Base-by-base conservation (phyloP, 23 red algal genomes). In the Cyanidiococcus yangmingshanensis region DNA sequence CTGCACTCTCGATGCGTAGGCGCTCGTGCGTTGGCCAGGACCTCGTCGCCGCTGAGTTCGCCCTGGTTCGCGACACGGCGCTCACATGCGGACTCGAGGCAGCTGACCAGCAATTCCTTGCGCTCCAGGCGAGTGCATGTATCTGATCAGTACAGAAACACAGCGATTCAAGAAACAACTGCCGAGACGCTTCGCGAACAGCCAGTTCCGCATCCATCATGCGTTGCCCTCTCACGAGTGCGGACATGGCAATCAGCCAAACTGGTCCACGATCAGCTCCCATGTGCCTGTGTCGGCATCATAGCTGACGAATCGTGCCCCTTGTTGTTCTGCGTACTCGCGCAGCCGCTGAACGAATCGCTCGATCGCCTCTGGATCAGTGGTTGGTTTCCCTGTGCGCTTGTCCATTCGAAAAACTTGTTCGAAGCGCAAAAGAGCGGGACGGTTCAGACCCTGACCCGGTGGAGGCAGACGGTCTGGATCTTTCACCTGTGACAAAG, bases 341-440 rank as follows among this genome's bases (percentile, higher is more conserved):
- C 32, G n/a, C 27, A 71, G 27, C 12, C 63, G 63, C 27, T 71
- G n/a, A 2, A 7, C 12, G 27, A 71, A 71, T 25, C 63, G 63
- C 27, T 71, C 63, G 27, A 71, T 71, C n/a, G 63, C 63, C 7
- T 25, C 16, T 35, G 63, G 63, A 35, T 35, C 32, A 25, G 3
- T 25, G 3, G 63, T 71, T 71, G 63, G 63, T 29, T 25, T 35
- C 7, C 63, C 63, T 12, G 63, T 71, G 7, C 63, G 63, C 27
- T 71, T 71, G 63, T 71, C 63, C 63, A 71, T 71, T 7, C 63
- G 63, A 29, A 32, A 71, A 12, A 71, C 63, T 7, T 71, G 21
- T 29, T 32, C n/a, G 7, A 71, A 35, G 27, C 63, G 63, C n/a
- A 71, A 32, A 29, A 25, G 63, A 12, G 63, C 63, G 3, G 12